Conservation (phyloP, 495 filamentous ascomycete genomes). For the Aspergillus indologenus region DNA sequence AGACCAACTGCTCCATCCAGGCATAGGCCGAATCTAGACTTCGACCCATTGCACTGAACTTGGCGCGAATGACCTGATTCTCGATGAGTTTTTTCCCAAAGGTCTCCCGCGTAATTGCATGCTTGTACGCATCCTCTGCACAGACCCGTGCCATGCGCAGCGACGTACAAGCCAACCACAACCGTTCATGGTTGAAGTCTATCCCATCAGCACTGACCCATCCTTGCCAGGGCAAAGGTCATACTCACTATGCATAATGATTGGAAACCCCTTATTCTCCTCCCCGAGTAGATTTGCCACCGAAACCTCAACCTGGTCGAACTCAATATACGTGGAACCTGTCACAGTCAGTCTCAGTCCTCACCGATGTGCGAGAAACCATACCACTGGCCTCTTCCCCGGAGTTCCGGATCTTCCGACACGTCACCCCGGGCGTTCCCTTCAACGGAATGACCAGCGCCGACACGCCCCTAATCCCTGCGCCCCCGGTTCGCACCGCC, state of each 20-base stretch:
- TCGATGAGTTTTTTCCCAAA: slow-evolving; percentile 73
- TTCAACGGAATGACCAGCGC: slow-evolving; percentile 67
- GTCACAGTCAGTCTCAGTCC: no score
- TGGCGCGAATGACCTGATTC: slow-evolving; percentile 69
- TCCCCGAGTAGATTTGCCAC: slow-evolving; percentile 65
- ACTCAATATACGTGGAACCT: slow-evolving; percentile 64
- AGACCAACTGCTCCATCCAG: slow-evolving; percentile 74
- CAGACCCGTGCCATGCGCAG: slow-evolving; percentile 64
- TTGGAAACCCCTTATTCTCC: slow-evolving; percentile 69
- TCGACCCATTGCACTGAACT: slow-evolving; percentile 67
- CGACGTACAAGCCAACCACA: slow-evolving; percentile 60
- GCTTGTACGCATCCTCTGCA: slow-evolving; percentile 61
- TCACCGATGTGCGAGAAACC: no score
- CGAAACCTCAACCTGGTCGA: slow-evolving; percentile 71
- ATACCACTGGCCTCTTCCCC: slow-evolving; percentile 61
- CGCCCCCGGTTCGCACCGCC: slow-evolving; percentile 73
- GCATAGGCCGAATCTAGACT: slow-evolving; percentile 68
- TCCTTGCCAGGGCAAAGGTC: no score
- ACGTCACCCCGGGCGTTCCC: slow-evolving; percentile 57
- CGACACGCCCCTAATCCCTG: slow-evolving; percentile 58
- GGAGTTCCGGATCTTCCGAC: slow-evolving; percentile 60
- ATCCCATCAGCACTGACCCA: slow-evolving; percentile 15
- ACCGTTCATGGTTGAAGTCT: slow-evolving; percentile 80
- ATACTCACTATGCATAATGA: slow-evolving; percentile 54
- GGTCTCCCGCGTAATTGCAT: slow-evolving; percentile 68